Base-by-base conservation (phyloP, 805 yeast genomes). In the Nakazawaea peltata region DNA sequence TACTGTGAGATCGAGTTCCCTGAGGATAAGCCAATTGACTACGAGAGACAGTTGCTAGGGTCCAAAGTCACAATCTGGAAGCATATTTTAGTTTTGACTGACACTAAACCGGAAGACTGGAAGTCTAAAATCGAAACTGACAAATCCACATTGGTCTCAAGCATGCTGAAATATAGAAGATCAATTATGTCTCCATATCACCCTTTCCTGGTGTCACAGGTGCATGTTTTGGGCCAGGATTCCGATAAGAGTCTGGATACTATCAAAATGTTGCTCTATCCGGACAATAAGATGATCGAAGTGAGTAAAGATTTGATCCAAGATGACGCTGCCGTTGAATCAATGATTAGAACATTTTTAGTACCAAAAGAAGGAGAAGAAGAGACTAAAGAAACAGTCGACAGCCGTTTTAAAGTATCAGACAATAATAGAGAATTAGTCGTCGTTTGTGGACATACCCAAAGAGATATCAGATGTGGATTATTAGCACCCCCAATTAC, bases 401-500 rank as follows among this genome's bases (percentile, higher is more conserved):
- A 23, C 27, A 27, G 30, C 30, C 13, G 30, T 33, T 32, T 48
- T 43, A 14, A 41, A 33, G 44, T 36, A 28, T 17, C 39, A 21
- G 21, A 41, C 29, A 41, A 48, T 24, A 29, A 30, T 6, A 31
- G 42, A 28, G 63, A 61, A 28, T 42, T 70, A 26, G 56, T 77
- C 1, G 52, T 80, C 19, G 67, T 78, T 1, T 81, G 92, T 54
- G 88, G 85, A 0, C 92, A 81, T 47, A 47, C 63, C 0, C 53
- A 68, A 30, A 51, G 90, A 42, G 92, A 81, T 48, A 53, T 61
- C 0, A 50, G 92, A 32, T 81, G 92, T 56, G 90, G 88, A 1
- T 45, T 55, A 15, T 44, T 76, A n/a, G 88, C 81, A 0, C 85
- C 85, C 1, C 32, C 75, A 12, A 48, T 81, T 0, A 47, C 52